Base-by-base conservation (phyloP, 371 early-diverging fungal genomes). In the Capillidium rhysosporum region DNA sequence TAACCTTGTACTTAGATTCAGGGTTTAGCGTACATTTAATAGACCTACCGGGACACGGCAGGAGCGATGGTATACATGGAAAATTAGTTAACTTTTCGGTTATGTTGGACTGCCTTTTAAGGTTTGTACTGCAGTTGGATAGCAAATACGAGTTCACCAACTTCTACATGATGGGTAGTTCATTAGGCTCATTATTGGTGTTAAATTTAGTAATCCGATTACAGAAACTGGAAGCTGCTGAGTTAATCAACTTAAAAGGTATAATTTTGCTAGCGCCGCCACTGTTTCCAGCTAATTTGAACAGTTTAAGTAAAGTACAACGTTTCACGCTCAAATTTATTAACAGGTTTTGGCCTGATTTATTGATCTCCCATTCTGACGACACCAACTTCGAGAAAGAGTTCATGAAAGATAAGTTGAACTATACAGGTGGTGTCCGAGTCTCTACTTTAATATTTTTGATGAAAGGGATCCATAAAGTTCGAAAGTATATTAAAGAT, bases 31-130 rank as follows among this genome's bases (percentile, higher is more conserved):
- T 52, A 20, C 52, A 52, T 41, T 10, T 40, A 9, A 10, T 52
- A 10, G 52, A 52, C 34, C 23, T 52, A n/a, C 52, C 52, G 34
- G 41, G 52, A 4, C 52, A 52, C 18, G 52, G 52, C 9, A 39
- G 52, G 23, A 52, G 52, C n/a, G 52, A 52, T 18, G 52, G 52
- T 8, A 40, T 52, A 20, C 52, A 52, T 26, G 52, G 48, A 47
- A 23, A 14, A 21, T 23, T 47, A 16, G 23, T 14, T 12, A 47
- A 29, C 24, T 29, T 47, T 10, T 12, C 10, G 2, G 48, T 26
- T 14, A 10, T 47, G 14, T 47, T 29, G 16, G 48, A 14, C 10
- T 23, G 26, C 23, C 14, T 29, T 9, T 8, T 26, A 12, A 9
- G 25, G 23, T 23, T 29, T 23, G 4, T 47, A 5, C 5, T 23